Evolutionary conservation across 2,329 filamentous ascomycete genomes (phyloP), one percentile per base, ranked within the genome.

Genomic region (Stemphylium lycopersici): DNA sequence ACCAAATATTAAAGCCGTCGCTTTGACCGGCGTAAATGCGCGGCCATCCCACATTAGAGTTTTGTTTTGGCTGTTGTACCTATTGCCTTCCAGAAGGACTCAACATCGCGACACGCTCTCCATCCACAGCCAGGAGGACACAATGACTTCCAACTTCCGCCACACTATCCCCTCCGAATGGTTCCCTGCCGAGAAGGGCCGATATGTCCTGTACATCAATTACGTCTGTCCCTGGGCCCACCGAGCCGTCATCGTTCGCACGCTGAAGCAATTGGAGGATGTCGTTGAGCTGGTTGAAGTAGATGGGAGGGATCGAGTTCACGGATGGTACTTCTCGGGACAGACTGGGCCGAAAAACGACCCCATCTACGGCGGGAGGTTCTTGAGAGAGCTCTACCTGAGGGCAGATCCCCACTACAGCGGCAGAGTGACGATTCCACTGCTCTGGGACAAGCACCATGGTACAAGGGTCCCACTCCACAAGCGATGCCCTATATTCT

Each of bases 351-450:
- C 68, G 15, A 57, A 59, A 3, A 47, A 48, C 12, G 70, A 74
- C 38, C 72, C 72, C 13, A 42, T 69, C 7, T 64, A 68, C 37
- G 71, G 72, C 45, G 62, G 67, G 66, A 55, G 70, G 42, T 72
- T 63, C 52, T 31, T 74, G 39, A 85, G 87, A 50, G 80, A 95
- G 43, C 73, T 96, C 37, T 96, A 96, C 78, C 85, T 90, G 73
- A 81, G 83, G 59, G 85, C 83, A 6, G 84, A 92, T 63, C 81
- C 86, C 2, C 42, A 59, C 7, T 74, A 74, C 43, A 62, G 57
- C 10, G 70, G 71, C 12, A 82, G 91, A n/a, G 91, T 91, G 71
- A 95, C 90, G 0, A 90, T 96, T 16, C 91, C 91, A 0, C 84
- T 90, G 22, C 80, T 96, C 44, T 90, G 85, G 79, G 88, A 90